Evolutionary conservation across 768 basidiomycete genomes (phyloP).

Genomic region (Kwoniella mangroviensis): DNA sequence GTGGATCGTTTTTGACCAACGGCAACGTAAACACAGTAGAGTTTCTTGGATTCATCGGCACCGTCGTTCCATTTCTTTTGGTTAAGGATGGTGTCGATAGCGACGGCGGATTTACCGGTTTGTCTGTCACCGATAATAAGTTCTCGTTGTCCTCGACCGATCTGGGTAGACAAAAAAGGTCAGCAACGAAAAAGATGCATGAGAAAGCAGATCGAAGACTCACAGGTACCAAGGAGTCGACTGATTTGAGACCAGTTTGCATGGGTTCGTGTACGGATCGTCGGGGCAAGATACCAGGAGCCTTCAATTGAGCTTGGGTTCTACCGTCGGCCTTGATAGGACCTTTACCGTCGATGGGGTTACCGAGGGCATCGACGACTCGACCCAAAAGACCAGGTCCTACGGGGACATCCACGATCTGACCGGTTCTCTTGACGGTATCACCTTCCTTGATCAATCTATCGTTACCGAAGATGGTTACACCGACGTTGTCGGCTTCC

Average conservation of each 20-base stretch:
- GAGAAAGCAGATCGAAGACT: slow-evolving; percentile 14
- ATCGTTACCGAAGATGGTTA: slow-evolving; percentile 85
- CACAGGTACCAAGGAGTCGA: slow-evolving; percentile 97
- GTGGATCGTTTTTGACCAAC: slow-evolving; percentile 99
- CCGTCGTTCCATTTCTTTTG: slow-evolving; percentile 99
- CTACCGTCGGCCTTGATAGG: slow-evolving; percentile 92
- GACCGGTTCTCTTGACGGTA: slow-evolving; percentile 99
- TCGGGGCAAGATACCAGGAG: slow-evolving; percentile 98
- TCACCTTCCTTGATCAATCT: slow-evolving; percentile 99
- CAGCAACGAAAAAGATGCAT: background rate
- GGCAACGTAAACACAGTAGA: slow-evolving; percentile 99
- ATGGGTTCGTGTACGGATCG: slow-evolving; percentile 98
- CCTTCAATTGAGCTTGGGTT: slow-evolving; percentile 96
- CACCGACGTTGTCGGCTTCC: slow-evolving; percentile 99
- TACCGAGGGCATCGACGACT: slow-evolving; percentile 98
- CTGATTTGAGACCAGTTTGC: slow-evolving; percentile 99
- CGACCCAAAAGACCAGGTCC: slow-evolving; percentile 96
- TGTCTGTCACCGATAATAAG: slow-evolving; percentile 99
- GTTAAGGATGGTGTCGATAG: slow-evolving; percentile 99
- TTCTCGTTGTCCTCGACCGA: slow-evolving; percentile 99
- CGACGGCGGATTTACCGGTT: slow-evolving; percentile 93
- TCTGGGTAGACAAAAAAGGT: slow-evolving; percentile 55
- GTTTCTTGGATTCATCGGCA: slow-evolving; percentile 93
- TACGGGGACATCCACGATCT: slow-evolving; percentile 99
- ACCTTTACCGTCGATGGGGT: slow-evolving; percentile 99